Percentiles rank a stretch among this genome's conserved stretches.
Evolutionary conservation across 1,284 basidiomycete genomes (phyloP).

Genomic region (Salmacisia buchloeana): DNA sequence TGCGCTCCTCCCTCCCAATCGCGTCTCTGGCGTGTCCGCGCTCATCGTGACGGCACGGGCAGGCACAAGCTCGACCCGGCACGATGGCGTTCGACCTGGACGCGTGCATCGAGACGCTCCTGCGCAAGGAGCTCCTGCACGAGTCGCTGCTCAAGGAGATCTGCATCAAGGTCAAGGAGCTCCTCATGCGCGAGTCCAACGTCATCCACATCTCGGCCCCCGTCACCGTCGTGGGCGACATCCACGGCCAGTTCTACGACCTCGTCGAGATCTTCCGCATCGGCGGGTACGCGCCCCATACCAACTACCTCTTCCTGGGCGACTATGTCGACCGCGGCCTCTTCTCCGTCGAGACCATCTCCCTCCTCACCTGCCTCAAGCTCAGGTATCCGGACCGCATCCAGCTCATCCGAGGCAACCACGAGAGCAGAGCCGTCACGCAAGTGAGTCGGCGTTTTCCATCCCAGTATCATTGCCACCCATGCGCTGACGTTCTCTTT

Average conservation of each 20-base stretch:
- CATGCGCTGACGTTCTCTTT: too few relatives aligned
- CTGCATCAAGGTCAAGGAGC: conserved; percentile 53
- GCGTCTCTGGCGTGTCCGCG: background rate
- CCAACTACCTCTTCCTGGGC: conserved; percentile 72
- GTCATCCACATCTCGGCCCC: conserved; percentile 95
- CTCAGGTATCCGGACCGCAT: conserved; percentile 94
- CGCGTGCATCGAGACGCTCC: conserved; percentile 47
- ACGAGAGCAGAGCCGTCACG: conserved; percentile 95
- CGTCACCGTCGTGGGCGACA: conserved; percentile 98
- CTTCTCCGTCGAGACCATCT: conserved; percentile 98
- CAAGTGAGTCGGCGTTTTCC: conserved; percentile 61
- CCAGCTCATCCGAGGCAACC: conserved; percentile 94
- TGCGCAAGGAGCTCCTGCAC: conserved; percentile 48
- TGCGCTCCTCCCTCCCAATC: too few relatives aligned
- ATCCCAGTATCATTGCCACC: background rate
- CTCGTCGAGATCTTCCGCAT: conserved; percentile 98
- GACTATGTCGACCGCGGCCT: conserved; percentile 77
- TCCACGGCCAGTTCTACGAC: conserved; percentile 99
- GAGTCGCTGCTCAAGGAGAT: conserved; percentile 48
- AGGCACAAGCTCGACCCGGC: too few relatives aligned
- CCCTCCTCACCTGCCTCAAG: conserved; percentile 91
- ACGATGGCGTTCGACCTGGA: conserved; percentile 48
- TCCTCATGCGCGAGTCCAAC: conserved; percentile 97
- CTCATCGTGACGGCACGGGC: background rate
- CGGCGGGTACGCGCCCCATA: conserved; percentile 90